phyloP scores from a whole-genome alignment of 148 eudicot species.

The Rhododendron griersonianum region DNA sequence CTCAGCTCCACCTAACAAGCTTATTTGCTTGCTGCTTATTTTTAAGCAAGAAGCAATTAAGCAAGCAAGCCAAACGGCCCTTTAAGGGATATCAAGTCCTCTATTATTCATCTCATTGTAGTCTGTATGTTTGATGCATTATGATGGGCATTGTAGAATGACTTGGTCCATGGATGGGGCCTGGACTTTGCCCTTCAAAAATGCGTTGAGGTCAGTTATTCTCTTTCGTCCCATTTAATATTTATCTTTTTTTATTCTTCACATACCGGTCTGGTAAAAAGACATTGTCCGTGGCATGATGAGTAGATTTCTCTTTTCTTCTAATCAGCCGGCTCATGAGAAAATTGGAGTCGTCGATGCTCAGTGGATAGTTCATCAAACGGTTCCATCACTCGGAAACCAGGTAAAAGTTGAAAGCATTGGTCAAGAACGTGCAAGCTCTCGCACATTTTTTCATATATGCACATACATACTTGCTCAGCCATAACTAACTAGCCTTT shows the following conservation, averaged over 20 bases:
- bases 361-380: slow-evolving; percentile 80
- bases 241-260: not conserved
- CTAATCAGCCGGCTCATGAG: slow-evolving; percentile 70
- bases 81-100: not conserved
- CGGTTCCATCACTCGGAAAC: slow-evolving; percentile 68
- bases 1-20: not conserved
- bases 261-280: not conserved
- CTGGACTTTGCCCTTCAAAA: slow-evolving; percentile 75
- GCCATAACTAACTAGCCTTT: not conserved
- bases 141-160: slow-evolving; percentile 54
- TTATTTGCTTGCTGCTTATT: not conserved
- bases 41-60: not conserved
- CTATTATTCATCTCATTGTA: not conserved
- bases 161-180: slow-evolving; percentile 99
- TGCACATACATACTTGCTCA: not conserved
- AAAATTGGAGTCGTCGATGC: slow-evolving; percentile 93
- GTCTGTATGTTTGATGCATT: not conserved
- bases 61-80: not conserved
- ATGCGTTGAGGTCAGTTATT: slow-evolving; percentile 69
- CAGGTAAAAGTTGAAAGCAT: slow-evolving; percentile 42
- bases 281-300: not conserved
- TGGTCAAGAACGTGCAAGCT: not conserved
- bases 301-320: slow-evolving; percentile 12
- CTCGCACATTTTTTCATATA: not conserved
- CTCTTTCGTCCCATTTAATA: not conserved